Evolutionary conservation across 352 stramenopile species (phyloP), one percentile per base, ranked within the genome.

Genomic region (Pythium dissotocum): DNA sequence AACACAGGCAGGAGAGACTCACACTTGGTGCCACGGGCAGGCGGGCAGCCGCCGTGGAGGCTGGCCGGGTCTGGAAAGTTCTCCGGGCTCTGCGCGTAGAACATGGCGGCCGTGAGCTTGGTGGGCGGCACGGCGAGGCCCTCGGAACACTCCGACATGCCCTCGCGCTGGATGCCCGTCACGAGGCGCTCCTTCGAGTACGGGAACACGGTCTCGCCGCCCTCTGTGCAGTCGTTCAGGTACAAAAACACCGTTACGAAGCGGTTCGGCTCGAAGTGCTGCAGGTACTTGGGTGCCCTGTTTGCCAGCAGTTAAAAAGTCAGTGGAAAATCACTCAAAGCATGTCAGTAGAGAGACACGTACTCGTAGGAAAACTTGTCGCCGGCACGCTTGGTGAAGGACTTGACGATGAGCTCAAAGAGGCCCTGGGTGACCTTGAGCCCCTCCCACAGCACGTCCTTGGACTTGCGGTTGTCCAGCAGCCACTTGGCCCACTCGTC

Each of bases 181-280:
- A 85, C 71, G 26, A 87, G 32, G 10, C 78, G 73, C 70, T 83
- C 75, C 24, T 77, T 87, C 32, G 79, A 90, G 72, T 91, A 89
- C 35, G 80, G 95, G 73, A 99, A 98, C 18, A 98, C 87, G 4
- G 95, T 98, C 77, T 99, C 87, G 18, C 96, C 96, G 54, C 96
- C 96, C 63, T 97, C 85, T 13, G 82, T 77, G 10, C 98, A 97
- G 61, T 98, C 88, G 65, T 89, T 98, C 40, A 99, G 77, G 77
- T 99, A 99, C 70, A 97, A 81, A 54, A 98, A 98, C 12, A 99
- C 80, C 14, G 95, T 99, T 7, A 89, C 92, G 72, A 97, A 98
- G 18, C 97, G 86, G 80, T 99, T 99, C 28, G 84, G 82, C 66
- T 90, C 81, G 58, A 91, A 89, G 54, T 88, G 79, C 30, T 80